A percentile compares a stretch with the other conserved stretches of the same genome.
Evolutionary conservation across 768 basidiomycete genomes (phyloP).

Genomic region (Exidia glandulosa): DNA sequence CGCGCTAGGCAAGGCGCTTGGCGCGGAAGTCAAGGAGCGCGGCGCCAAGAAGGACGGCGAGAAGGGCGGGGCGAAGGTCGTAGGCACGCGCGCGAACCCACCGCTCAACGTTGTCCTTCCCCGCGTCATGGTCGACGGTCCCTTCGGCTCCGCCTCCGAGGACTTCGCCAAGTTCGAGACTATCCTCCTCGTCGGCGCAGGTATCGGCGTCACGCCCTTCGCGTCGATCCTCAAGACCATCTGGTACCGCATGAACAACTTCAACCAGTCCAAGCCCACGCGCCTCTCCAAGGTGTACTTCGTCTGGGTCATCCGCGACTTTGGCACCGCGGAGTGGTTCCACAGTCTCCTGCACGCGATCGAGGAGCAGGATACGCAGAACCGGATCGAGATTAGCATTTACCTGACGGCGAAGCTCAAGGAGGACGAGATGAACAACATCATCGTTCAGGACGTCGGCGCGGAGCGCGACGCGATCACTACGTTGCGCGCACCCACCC

Average conservation of each 20-base stretch:
- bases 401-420: constrained; percentile 86
- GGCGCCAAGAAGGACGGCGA: constrained; percentile 26
- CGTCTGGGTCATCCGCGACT: constrained; percentile 93
- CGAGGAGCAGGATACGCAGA: constrained; percentile 81
- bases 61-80: constrained; percentile 41
- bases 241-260: constrained; percentile 94
- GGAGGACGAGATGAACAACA: constrained; percentile 90
- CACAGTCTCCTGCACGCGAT: constrained; percentile 87
- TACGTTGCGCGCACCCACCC: constrained; percentile 78
- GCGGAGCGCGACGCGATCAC: constrained; percentile 90
- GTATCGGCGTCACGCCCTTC: constrained; percentile 95
- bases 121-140: constrained; percentile 92
- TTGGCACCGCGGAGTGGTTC: constrained; percentile 86
- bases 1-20: constrained; percentile 71
- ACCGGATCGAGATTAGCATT: constrained; percentile 86
- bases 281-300: constrained; percentile 86
- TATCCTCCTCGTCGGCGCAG: constrained; percentile 80
- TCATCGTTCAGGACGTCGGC: constrained; percentile 87
- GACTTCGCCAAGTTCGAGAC: constrained; percentile 88
- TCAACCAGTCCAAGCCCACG: constrained; percentile 62
- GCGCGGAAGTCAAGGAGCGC: constrained; percentile 48
- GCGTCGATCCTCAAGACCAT: constrained; percentile 86
- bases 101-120: constrained; percentile 68
- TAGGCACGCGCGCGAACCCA: constrained; percentile 45
- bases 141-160: constrained; percentile 87